phyloP scores from a whole-genome alignment of 2,329 filamentous ascomycete species.

The Penicillium digitatum region DNA sequence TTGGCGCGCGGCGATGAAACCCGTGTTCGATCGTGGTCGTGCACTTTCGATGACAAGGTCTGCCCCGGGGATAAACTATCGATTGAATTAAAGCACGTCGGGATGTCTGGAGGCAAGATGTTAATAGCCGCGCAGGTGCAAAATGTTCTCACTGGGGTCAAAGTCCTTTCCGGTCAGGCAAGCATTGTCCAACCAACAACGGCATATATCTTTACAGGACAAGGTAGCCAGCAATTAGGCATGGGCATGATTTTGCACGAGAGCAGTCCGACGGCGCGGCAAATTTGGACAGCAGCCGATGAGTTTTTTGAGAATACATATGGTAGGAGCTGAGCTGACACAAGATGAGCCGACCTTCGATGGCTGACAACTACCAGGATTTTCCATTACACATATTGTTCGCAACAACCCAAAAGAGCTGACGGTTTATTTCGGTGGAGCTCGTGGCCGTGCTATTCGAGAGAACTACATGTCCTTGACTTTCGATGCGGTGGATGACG shows the following conservation, averaged over 20 bases:
- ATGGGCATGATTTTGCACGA: conserved; percentile 98
- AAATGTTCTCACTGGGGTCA: conserved; percentile 72
- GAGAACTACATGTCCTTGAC: conserved; percentile 99
- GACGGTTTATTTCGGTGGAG: conserved; percentile 92
- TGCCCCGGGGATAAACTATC: conserved; percentile 88
- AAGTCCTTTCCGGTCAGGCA: conserved; percentile 85
- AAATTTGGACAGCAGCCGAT: conserved; percentile 93
- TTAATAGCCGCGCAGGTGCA: conserved; percentile 91
- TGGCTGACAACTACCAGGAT: conserved; percentile 38
- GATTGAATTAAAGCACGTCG: conserved; percentile 86
- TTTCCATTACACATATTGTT: conserved; percentile 94
- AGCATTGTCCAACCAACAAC: conserved; percentile 95
- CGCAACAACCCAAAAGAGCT: conserved; percentile 98
- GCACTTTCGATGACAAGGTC: conserved; percentile 90
- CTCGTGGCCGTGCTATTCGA: conserved; percentile 88
- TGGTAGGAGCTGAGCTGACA: conserved; percentile 44
- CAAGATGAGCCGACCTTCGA: neutral
- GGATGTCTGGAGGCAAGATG: conserved; percentile 94
- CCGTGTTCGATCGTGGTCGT: conserved; percentile 90
- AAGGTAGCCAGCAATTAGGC: conserved; percentile 94
- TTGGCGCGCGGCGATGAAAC: conserved; percentile 94
- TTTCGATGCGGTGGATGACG: conserved; percentile 84
- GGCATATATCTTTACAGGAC: conserved; percentile 92
- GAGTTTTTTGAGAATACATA: conserved; percentile 96
- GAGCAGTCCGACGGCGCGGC: conserved; percentile 83